Conservation (phyloP, 2,329 filamentous ascomycete species). For the Botryotinia globosa region DNA sequence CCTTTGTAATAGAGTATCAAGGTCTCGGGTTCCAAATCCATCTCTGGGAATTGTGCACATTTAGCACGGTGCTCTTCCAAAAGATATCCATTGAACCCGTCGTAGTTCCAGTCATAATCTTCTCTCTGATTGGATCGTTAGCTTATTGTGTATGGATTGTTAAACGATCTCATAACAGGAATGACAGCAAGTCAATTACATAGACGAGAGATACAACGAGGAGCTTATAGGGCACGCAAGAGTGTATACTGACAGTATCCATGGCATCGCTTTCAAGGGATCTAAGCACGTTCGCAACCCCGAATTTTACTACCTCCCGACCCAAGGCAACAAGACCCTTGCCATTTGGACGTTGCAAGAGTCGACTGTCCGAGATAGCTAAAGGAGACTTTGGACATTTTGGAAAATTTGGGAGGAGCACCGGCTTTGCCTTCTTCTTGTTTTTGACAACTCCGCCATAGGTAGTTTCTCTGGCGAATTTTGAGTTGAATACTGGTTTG, state of each 20-base stretch:
- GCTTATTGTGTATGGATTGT: background rate
- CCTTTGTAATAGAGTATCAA: background rate
- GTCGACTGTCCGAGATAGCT: background rate
- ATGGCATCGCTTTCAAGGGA: background rate
- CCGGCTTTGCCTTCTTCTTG: background rate
- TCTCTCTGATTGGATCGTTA: background rate
- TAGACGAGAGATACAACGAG: background rate
- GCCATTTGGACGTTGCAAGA: background rate
- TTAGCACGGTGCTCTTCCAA: background rate
- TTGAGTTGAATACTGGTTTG: background rate
- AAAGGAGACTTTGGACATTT: background rate
- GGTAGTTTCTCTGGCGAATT: background rate
- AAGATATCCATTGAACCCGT: conserved; percentile 13
- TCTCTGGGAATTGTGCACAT: background rate
- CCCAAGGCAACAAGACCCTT: background rate
- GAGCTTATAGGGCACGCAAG: background rate
- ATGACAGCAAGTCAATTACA: background rate
- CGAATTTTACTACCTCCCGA: background rate
- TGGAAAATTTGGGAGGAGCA: background rate
- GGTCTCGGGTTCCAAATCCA: background rate
- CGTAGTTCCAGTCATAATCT: conserved; percentile 11
- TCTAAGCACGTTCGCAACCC: background rate
- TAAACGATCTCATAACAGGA: background rate
- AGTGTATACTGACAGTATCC: conserved; percentile 9
- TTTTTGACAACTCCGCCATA: background rate